Percentiles rank a stretch among this genome's conserved stretches.
phyloP scores from a whole-genome alignment of 2,329 filamentous ascomycete genomes.

The Ophiostoma quercus region DNA sequence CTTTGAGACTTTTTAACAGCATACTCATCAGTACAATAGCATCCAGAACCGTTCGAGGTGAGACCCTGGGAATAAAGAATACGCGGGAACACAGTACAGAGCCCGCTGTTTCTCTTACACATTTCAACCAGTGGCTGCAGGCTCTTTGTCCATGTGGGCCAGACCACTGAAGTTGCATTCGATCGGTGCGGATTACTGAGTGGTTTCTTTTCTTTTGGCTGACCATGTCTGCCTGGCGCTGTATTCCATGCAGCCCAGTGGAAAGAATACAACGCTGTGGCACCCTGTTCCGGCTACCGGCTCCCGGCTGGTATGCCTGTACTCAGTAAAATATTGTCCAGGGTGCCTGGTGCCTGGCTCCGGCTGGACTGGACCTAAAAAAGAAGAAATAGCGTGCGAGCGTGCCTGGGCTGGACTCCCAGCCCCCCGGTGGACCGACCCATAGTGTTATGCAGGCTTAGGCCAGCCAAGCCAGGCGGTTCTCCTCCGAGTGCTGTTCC shows the following conservation, averaged over 20 bases:
- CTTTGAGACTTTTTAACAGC: too few relatives aligned
- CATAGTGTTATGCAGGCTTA: background rate
- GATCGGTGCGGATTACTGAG: background rate
- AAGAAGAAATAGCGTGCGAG: background rate
- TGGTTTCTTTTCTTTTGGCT: conserved; percentile 1
- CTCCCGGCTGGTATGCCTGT: background rate
- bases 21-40: too few relatives aligned
- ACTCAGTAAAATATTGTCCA: background rate
- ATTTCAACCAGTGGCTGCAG: background rate
- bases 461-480: background rate
- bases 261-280: background rate
- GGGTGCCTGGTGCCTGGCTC: conserved; percentile 7
- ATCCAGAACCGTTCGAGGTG: background rate
- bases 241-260: background rate
- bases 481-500: background rate
- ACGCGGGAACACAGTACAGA: background rate
- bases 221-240: background rate
- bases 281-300: background rate
- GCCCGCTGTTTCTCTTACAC: background rate
- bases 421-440: conserved; percentile 8
- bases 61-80: background rate
- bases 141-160: conserved; percentile 3
- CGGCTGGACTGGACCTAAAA: background rate
- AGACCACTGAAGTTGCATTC: background rate
- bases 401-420: background rate